Evolutionary conservation across 495 filamentous ascomycete genomes (phyloP).

Genomic region (Talaromyces liani): DNA sequence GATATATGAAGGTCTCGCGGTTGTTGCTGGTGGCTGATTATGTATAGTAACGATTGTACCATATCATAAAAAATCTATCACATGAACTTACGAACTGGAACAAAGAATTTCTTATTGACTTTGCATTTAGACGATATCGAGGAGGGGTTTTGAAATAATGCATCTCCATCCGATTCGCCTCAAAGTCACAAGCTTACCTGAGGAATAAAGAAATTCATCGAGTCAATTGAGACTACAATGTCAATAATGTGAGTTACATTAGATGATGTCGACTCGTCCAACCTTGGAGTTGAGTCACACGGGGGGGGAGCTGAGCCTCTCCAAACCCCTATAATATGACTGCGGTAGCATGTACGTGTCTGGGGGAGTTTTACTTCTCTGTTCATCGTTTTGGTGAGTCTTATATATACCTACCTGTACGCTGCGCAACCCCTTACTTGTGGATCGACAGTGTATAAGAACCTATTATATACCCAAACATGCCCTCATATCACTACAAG

Average conservation of each 20-base stretch:
- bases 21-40: slow-evolving; percentile 60
- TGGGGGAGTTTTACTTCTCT: background rate
- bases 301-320: background rate
- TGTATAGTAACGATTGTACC: slow-evolving; percentile 6
- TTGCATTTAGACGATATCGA: background rate
- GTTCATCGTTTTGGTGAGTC: background rate
- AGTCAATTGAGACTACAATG: background rate
- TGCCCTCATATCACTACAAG: background rate
- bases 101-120: background rate
- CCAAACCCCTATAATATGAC: background rate
- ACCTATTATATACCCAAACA: background rate
- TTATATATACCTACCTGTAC: too few relatives aligned
- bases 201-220: background rate
- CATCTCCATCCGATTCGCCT: background rate
- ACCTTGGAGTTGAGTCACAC: background rate
- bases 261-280: background rate
- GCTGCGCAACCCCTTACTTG: too few relatives aligned
- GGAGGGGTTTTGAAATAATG: background rate
- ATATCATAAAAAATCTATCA: background rate
- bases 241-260: background rate
- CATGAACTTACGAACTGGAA: background rate
- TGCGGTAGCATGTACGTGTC: background rate
- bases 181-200: background rate
- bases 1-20: slow-evolving; percentile 78
- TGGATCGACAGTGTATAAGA: background rate